phyloP scores from a whole-genome alignment of 768 basidiomycete species.

The Leucosporidium scottii region DNA sequence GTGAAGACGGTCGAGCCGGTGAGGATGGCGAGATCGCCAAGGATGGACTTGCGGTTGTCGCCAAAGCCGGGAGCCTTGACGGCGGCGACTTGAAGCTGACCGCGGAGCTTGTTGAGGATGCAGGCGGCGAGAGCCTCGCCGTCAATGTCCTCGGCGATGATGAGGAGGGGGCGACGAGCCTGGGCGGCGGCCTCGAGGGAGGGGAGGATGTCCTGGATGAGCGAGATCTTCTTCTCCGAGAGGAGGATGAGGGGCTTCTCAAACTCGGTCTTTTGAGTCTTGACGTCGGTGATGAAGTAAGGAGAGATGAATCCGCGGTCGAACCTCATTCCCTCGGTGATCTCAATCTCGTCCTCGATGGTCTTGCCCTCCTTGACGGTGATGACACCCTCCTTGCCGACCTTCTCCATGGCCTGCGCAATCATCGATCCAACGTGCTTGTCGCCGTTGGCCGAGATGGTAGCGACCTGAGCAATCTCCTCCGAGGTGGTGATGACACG shows the following conservation, averaged over 20 bases:
- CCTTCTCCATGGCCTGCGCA: slow-evolving; percentile 98
- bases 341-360: slow-evolving; percentile 97
- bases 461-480: slow-evolving; percentile 90
- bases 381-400: slow-evolving; percentile 99
- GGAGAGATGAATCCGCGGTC: slow-evolving; percentile 95
- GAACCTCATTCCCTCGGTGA: slow-evolving; percentile 99
- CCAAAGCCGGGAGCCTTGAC: slow-evolving; percentile 98
- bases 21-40: slow-evolving; percentile 92
- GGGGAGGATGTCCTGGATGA: slow-evolving; percentile 89
- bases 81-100: slow-evolving; percentile 86
- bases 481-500: slow-evolving; percentile 93
- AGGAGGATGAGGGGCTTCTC: slow-evolving; percentile 93
- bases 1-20: slow-evolving; percentile 98
- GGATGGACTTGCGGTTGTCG: slow-evolving; percentile 97
- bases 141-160: slow-evolving; percentile 96
- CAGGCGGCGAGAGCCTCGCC: slow-evolving; percentile 96
- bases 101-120: slow-evolving; percentile 98
- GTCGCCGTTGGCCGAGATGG: slow-evolving; percentile 77
- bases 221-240: slow-evolving; percentile 95
- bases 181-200: slow-evolving; percentile 57
- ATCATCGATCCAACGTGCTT: slow-evolving; percentile 86
- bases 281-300: slow-evolving; percentile 98
- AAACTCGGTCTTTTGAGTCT: slow-evolving; percentile 79
- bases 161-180: slow-evolving; percentile 78
- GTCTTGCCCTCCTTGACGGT: slow-evolving; percentile 98